Conservation (phyloP, 2,329 filamentous ascomycete species). For the Fusarium sp. region DNA sequence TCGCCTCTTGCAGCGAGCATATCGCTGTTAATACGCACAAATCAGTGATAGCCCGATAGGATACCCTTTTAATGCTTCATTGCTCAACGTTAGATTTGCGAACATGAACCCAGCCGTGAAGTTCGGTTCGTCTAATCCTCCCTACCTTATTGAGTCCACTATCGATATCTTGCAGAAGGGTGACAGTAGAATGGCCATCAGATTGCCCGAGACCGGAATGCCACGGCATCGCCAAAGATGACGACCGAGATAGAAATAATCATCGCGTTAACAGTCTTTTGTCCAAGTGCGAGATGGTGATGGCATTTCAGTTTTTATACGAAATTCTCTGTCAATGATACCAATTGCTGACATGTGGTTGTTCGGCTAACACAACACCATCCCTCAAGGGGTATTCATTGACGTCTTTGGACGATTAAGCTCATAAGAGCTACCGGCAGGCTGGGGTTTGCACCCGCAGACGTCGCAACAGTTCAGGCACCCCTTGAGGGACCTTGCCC, state of each 20-base stretch:
- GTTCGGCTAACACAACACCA: conserved; percentile 20
- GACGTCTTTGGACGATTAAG: conserved; percentile 35
- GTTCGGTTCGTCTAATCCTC: not conserved
- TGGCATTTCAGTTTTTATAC: not conserved
- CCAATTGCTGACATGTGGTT: conserved; percentile 3
- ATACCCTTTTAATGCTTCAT: not conserved
- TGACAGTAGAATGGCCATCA: not conserved
- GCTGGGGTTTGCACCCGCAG: conserved; percentile 36
- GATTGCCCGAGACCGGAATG: not conserved
- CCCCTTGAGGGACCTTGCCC: conserved; percentile 32
- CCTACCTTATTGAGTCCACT: not conserved
- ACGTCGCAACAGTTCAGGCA: conserved; percentile 24
- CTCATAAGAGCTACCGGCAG: conserved; percentile 33
- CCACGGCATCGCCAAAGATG: not conserved
- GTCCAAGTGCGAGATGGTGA: not conserved
- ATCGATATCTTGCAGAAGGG: not conserved
- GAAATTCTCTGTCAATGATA: not conserved
- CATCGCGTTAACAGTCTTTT: not conserved
- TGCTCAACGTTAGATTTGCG: conserved; percentile 9
- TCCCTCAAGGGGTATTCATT: conserved; percentile 37
- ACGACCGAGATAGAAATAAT: not conserved
- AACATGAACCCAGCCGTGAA: not conserved
- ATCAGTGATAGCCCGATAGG: not conserved
- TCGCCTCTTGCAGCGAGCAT: not conserved
- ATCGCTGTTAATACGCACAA: not conserved